Evolutionary conservation across 805 yeast genomes (phyloP).

Genomic region (Nakazawaea laoshanensis): DNA sequence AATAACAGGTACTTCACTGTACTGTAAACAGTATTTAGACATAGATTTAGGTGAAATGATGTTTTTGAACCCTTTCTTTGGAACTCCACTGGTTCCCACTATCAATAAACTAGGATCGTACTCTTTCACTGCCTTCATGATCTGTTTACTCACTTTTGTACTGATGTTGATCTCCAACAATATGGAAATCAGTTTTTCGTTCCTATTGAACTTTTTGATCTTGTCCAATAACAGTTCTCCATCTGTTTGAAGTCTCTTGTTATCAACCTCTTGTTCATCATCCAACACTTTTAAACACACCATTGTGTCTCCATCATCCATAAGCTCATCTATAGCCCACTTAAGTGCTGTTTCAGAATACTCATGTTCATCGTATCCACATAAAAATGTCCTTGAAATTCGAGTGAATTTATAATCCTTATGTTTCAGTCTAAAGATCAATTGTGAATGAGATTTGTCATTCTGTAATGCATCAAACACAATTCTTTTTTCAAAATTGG

Average conservation of each 20-base stretch:
- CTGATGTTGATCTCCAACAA: slow-evolving; percentile 28
- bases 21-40: slow-evolving; percentile 39
- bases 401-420: slow-evolving; percentile 24
- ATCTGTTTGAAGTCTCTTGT: slow-evolving; percentile 11
- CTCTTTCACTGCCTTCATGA: slow-evolving; percentile 30
- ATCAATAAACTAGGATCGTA: slow-evolving; percentile 36
- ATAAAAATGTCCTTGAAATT: slow-evolving; percentile 31
- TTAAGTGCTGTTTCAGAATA: slow-evolving; percentile 33
- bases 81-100: slow-evolving; percentile 35
- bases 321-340: slow-evolving; percentile 36
- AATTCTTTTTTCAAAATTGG: slow-evolving; percentile 20
- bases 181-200: slow-evolving; percentile 29
- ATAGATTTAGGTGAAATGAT: slow-evolving; percentile 32
- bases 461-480: slow-evolving; percentile 34
- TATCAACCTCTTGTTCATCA: slow-evolving; percentile 13
- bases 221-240: slow-evolving; percentile 24
- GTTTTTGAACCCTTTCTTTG: slow-evolving; percentile 29
- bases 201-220: slow-evolving; percentile 23
- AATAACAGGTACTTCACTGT: slow-evolving; percentile 35
- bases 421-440: slow-evolving; percentile 31
- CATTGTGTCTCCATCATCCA: slow-evolving; percentile 36
- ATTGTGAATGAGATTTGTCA: slow-evolving; percentile 22
- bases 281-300: slow-evolving; percentile 35
- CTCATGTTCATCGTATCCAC: slow-evolving; percentile 33
- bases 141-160: slow-evolving; percentile 29